Conservation (phyloP, 805 yeast species). For the Wickerhamiella parazyma region DNA sequence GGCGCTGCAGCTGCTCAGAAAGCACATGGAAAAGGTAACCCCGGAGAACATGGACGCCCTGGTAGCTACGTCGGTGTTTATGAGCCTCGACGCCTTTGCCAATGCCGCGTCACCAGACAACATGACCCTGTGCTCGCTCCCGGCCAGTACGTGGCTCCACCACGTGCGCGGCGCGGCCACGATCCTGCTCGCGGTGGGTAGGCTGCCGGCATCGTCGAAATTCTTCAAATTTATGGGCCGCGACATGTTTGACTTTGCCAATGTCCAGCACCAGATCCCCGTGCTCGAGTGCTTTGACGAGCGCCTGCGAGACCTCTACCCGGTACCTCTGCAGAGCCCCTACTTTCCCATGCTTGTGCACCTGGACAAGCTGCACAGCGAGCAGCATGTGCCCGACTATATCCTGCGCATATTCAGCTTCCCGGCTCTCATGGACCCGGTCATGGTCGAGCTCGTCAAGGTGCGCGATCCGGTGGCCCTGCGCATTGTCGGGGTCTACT, state of each 20-base stretch:
- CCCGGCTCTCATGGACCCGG: constrained; percentile 80
- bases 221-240: constrained; percentile 65
- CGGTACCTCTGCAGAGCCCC: constrained; percentile 71
- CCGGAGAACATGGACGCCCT: constrained; percentile 74
- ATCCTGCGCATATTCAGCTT: constrained; percentile 79
- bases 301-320: constrained; percentile 72
- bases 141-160: constrained; percentile 93
- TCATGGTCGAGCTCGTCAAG: constrained; percentile 62
- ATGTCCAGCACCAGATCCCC: constrained; percentile 31
- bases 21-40: constrained; percentile 72
- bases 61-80: constrained; percentile 78
- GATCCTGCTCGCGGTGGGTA: constrained; percentile 92
- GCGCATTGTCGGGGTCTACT: constrained; percentile 83
- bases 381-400: constrained; percentile 72
- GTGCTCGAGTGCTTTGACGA: constrained; percentile 57
- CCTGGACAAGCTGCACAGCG: constrained; percentile 63
- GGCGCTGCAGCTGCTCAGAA: constrained; percentile 65
- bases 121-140: constrained; percentile 43
- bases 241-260: constrained; percentile 75
- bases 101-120: constrained; percentile 56
- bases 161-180: constrained; percentile 97
- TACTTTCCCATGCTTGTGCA: constrained; percentile 79
- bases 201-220: constrained; percentile 53
- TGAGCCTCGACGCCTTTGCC: constrained; percentile 88
- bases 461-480: constrained; percentile 77